Percentiles rank a stretch among this genome's conserved stretches.
Evolutionary conservation across 129 eudicot genomes (phyloP).

Genomic region (Lactuca sativa): DNA sequence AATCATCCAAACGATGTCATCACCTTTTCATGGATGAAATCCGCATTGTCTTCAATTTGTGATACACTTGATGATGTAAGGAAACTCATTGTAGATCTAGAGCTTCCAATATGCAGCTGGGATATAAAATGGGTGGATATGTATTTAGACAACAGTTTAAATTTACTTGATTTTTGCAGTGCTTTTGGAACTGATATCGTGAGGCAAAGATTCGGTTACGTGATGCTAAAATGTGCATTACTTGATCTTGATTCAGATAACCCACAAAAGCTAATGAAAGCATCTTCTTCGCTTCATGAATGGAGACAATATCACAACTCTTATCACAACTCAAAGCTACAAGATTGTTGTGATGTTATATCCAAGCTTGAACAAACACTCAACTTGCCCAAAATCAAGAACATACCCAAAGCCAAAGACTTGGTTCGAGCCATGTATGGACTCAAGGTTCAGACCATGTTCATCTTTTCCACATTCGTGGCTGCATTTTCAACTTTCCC

Average conservation of each 20-base stretch:
- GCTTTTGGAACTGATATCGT: constrained; percentile 75
- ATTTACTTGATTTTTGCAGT: constrained; percentile 85
- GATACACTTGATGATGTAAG: constrained; percentile 73
- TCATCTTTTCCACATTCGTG: constrained; percentile 66
- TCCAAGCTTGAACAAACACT: constrained; percentile 59
- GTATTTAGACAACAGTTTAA: constrained; percentile 76
- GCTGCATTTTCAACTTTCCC: constrained; percentile 75
- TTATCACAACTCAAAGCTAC: constrained; percentile 55
- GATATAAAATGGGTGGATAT: constrained; percentile 95
- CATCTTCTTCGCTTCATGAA: constrained; percentile 68
- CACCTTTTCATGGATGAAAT: constrained; percentile 78
- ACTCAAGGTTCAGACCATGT: constrained; percentile 71
- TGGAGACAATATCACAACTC: constrained; percentile 69
- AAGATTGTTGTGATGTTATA: constrained; percentile 51
- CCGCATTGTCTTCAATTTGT: constrained; percentile 60
- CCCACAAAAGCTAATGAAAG: constrained; percentile 47
- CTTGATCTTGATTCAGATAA: constrained; percentile 48
- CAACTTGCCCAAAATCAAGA: constrained; percentile 75
- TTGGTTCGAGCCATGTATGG: constrained; percentile 93
- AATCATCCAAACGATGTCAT: constrained; percentile 48
- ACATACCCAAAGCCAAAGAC: constrained; percentile 76
- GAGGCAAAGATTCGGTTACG: constrained; percentile 74
- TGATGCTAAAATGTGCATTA: constrained; percentile 53
- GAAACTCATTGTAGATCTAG: constrained; percentile 69
- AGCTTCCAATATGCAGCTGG: constrained; percentile 90